These are phyloP conservation scores for Dalbergia oliveri DNA, from an alignment of 306 rosid genomes.

Conservation along the genomic window DNA sequence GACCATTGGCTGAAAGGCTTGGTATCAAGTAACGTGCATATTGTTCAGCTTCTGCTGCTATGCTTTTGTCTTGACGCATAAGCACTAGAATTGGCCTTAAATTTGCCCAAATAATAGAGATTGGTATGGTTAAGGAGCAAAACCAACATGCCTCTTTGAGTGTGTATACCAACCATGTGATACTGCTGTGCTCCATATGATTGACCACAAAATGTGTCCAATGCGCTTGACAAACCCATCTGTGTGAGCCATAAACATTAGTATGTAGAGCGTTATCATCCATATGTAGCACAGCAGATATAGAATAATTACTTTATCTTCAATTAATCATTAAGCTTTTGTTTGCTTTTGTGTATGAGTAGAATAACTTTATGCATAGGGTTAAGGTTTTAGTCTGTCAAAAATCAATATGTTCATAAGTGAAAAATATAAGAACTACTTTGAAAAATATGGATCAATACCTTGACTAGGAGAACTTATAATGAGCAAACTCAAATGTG, in stretches of 20 bases:
- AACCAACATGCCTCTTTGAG: conserved; percentile 71
- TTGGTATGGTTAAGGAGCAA: conserved; percentile 51
- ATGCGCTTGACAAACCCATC: conserved; percentile 80
- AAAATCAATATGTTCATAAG: too few species aligned
- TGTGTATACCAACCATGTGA: conserved; percentile 68
- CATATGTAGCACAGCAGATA: too few species aligned
- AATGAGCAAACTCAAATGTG: too few species aligned
- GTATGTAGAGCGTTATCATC: background rate
- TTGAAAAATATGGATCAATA: too few species aligned
- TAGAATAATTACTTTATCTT: too few species aligned
- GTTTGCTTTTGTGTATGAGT: too few species aligned
- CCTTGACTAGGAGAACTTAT: too few species aligned
- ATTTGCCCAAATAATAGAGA: conserved; percentile 60
- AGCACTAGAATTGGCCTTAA: conserved; percentile 55
- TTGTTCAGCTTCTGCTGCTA: conserved; percentile 62
- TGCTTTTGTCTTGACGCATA: conserved; percentile 61
- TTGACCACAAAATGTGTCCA: conserved; percentile 88
- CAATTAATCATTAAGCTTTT: too few species aligned
- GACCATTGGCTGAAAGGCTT: conserved; percentile 63
- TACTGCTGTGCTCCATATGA: conserved; percentile 76
- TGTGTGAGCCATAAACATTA: conserved; percentile 24
- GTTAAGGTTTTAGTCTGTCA: too few species aligned
- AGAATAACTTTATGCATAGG: too few species aligned
- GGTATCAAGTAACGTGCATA: conserved; percentile 72
- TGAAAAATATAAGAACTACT: too few species aligned